Percentiles rank a stretch among this genome's conserved stretches.
These are phyloP conservation scores for Blastobotrys apis DNA, from an alignment of 1,139 yeast genomes.

Conservation along the genomic window DNA sequence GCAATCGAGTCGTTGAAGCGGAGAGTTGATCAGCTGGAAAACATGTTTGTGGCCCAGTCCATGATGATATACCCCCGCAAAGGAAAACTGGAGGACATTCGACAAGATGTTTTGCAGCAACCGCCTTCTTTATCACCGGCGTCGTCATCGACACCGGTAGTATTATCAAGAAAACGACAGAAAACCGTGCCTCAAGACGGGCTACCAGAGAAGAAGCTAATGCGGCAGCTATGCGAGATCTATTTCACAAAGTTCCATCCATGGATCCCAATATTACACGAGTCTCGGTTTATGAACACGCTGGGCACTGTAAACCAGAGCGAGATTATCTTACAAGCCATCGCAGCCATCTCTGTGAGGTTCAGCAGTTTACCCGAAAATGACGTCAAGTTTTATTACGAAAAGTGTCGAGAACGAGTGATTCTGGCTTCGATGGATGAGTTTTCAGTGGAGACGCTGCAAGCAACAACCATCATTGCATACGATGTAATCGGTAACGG, in stretches of 20 bases:
- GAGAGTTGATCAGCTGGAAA: conserved; percentile 11
- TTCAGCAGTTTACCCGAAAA: conserved; percentile 15
- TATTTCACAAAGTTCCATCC: conserved; percentile 22
- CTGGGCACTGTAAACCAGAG: conserved; percentile 9
- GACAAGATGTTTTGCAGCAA: not conserved
- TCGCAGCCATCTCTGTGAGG: conserved; percentile 23
- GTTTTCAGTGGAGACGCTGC: conserved; percentile 26
- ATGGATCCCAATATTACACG: conserved; percentile 23
- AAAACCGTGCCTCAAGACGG: not conserved
- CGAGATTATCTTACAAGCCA: conserved; percentile 20
- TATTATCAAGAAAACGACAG: not conserved
- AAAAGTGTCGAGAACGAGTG: conserved; percentile 20
- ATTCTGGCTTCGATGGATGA: conserved; percentile 22
- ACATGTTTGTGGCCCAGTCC: conserved; percentile 9
- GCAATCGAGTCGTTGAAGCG: conserved; percentile 1
- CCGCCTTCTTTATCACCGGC: not conserved
- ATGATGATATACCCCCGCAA: conserved; percentile 6
- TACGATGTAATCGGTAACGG: conserved; percentile 27
- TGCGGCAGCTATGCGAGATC: conserved; percentile 13
- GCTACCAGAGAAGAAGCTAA: conserved; percentile 14
- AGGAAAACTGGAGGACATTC: not conserved
- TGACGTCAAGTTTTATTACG: conserved; percentile 9
- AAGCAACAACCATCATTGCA: conserved; percentile 26
- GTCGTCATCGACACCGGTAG: too few species aligned
- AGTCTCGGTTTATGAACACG: conserved; percentile 13